Percentiles rank a stretch among this genome's conserved stretches.
Evolutionary conservation across 768 basidiomycete genomes (phyloP).

Genomic region (Cystofilobasidium macerans): DNA sequence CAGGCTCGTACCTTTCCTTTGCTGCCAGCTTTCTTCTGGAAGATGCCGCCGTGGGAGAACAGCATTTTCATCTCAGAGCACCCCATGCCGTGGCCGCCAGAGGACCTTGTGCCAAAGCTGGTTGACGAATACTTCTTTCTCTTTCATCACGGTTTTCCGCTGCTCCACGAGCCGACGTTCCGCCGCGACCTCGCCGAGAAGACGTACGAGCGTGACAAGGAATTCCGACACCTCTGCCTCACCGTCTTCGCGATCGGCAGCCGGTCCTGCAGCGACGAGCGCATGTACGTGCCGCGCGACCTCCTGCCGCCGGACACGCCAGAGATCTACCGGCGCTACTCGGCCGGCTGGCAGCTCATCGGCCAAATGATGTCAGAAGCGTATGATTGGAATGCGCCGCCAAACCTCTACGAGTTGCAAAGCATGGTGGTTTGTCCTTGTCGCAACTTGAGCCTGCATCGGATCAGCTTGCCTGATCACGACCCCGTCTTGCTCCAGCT

Average conservation of each 20-base stretch:
- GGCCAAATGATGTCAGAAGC: slow-evolving; percentile 47
- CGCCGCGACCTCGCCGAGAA: slow-evolving; percentile 45
- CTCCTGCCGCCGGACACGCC: slow-evolving; percentile 38
- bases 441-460: background rate
- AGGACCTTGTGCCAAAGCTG: slow-evolving; percentile 48
- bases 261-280: slow-evolving; percentile 49
- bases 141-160: slow-evolving; percentile 42
- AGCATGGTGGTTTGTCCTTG: slow-evolving; percentile 47
- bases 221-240: slow-evolving; percentile 49
- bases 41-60: slow-evolving; percentile 37
- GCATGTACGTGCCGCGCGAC: slow-evolving; percentile 39
- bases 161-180: slow-evolving; percentile 65
- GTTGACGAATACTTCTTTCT: slow-evolving; percentile 56
- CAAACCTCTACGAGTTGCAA: slow-evolving; percentile 61
- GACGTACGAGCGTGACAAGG: slow-evolving; percentile 45
- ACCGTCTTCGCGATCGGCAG: slow-evolving; percentile 62
- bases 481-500: slow-evolving; percentile 38
- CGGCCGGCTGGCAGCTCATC: slow-evolving; percentile 55
- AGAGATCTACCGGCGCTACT: slow-evolving; percentile 42
- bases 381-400: slow-evolving; percentile 47
- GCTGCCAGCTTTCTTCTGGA: slow-evolving; percentile 38
- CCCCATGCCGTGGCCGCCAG: slow-evolving; percentile 46
- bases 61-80: slow-evolving; percentile 32
- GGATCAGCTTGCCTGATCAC: background rate
- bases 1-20: too few species aligned